These are phyloP conservation scores for Ochetophila trinervis DNA, from an alignment of 306 rosid genomes.

Conservation along the genomic window DNA sequence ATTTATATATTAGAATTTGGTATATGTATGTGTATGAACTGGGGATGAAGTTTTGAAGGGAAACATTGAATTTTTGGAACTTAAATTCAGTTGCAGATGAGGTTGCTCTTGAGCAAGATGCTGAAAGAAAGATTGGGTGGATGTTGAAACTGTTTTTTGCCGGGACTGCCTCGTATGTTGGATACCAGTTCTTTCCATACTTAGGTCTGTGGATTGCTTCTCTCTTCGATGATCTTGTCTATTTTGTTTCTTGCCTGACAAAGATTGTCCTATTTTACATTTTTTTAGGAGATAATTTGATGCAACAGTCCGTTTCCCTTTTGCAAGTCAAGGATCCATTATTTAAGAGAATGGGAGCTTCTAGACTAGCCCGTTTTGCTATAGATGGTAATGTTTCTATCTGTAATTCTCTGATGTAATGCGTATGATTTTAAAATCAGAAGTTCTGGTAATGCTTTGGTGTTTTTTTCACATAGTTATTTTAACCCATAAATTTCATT, in stretches of 20 bases:
- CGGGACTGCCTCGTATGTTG: conserved; percentile 60
- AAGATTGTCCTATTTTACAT: conserved; percentile 8
- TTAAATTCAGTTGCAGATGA: conserved; percentile 51
- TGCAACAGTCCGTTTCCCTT: conserved; percentile 87
- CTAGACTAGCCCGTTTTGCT: conserved; percentile 82
- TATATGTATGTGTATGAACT: no score
- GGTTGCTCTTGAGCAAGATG: conserved; percentile 60
- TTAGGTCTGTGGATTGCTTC: conserved; percentile 43
- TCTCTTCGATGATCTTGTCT: not conserved
- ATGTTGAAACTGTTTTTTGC: conserved; percentile 71
- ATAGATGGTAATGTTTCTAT: conserved; percentile 54
- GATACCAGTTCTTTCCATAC: conserved; percentile 84
- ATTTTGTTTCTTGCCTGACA: conserved; percentile 27
- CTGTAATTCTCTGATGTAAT: conserved; percentile 7
- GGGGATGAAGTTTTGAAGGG: not conserved
- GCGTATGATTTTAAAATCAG: not conserved
- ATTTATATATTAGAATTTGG: not conserved
- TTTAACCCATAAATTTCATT: not conserved
- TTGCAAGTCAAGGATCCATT: conserved; percentile 86
- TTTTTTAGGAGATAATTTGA: conserved; percentile 75
- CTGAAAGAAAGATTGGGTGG: conserved; percentile 85
- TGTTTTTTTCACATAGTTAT: no score
- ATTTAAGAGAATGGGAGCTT: conserved; percentile 94
- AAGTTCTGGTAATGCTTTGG: no score
- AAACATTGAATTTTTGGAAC: not conserved